phyloP scores from a whole-genome alignment of 2,329 filamentous ascomycete genomes.

The Taxawa tesnikishii region DNA sequence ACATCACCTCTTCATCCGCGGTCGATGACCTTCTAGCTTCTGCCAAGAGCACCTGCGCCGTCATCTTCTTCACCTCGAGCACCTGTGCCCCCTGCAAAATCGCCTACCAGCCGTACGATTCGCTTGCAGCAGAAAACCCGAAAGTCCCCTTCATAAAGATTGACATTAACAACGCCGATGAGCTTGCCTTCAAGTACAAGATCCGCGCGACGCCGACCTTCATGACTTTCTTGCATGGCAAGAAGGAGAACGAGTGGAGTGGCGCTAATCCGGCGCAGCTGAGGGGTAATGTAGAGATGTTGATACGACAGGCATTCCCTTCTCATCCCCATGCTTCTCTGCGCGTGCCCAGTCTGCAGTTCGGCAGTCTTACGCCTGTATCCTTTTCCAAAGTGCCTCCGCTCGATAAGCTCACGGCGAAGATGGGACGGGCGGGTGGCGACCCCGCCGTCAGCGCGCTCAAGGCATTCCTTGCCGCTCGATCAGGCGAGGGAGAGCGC shows the following conservation, averaged over 20 bases:
- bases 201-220: constrained; percentile 79
- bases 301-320: constrained; percentile 64
- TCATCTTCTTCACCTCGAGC: constrained; percentile 86
- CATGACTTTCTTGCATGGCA: constrained; percentile 66
- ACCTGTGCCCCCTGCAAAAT: constrained; percentile 77
- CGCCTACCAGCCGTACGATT: constrained; percentile 70
- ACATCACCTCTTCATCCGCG: constrained; percentile 45
- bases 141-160: constrained; percentile 69
- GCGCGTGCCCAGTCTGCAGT: constrained; percentile 57
- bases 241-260: constrained; percentile 67
- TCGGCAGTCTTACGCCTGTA: constrained; percentile 53
- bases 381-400: constrained; percentile 70
- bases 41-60: constrained; percentile 56
- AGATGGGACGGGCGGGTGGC: constrained; percentile 55
- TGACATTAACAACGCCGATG: constrained; percentile 54
- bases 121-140: constrained; percentile 60
- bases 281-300: constrained; percentile 56
- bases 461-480: constrained; percentile 57
- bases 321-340: constrained; percentile 64
- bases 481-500: constrained; percentile 44
- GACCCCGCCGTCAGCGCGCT: constrained; percentile 51
- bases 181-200: constrained; percentile 51
- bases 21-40: constrained; percentile 48
- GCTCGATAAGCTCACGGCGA: constrained; percentile 66
- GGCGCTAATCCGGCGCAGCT: constrained; percentile 61